These are phyloP conservation scores for Cryptococcus sp. DNA, from an alignment of 1,284 basidiomycete species.

Conservation along the genomic window DNA sequence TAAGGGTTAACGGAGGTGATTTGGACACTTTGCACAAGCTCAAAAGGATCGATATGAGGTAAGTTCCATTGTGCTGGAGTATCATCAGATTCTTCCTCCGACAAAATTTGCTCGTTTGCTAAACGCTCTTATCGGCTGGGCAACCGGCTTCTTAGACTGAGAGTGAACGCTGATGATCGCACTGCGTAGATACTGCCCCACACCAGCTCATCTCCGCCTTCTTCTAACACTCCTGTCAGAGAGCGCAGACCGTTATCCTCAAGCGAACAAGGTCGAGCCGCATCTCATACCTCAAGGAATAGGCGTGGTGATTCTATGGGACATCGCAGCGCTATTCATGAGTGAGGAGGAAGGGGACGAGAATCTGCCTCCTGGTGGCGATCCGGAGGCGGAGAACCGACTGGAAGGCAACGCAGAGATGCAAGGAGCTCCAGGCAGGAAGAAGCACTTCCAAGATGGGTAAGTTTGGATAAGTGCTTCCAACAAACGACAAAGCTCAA, in stretches of 20 bases:
- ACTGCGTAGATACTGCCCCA: slow-evolving; percentile 32
- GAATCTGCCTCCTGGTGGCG: slow-evolving; percentile 16
- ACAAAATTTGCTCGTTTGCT: neutral
- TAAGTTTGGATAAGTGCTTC: neutral
- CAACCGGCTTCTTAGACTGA: neutral
- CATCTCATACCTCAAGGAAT: neutral
- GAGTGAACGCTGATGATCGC: neutral
- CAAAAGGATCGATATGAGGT: slow-evolving; percentile 37
- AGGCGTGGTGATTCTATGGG: slow-evolving; percentile 37
- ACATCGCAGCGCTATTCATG: slow-evolving; percentile 35
- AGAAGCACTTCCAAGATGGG: slow-evolving; percentile 19
- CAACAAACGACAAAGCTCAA: slow-evolving; percentile 2
- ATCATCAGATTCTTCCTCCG: no score
- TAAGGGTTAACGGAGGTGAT: slow-evolving; percentile 27
- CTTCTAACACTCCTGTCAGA: slow-evolving; percentile 33
- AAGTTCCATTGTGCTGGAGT: neutral
- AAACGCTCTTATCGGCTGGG: no score
- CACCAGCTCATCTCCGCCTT: slow-evolving; percentile 29
- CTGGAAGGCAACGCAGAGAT: no score
- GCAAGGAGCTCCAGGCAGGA: neutral
- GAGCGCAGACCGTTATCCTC: slow-evolving; percentile 1
- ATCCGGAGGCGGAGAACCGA: neutral
- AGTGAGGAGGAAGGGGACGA: slow-evolving; percentile 27
- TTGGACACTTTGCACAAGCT: slow-evolving; percentile 22
- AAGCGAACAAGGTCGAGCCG: neutral